Conservation (phyloP, 352 stramenopile species). For the Pythium periplocum region DNA sequence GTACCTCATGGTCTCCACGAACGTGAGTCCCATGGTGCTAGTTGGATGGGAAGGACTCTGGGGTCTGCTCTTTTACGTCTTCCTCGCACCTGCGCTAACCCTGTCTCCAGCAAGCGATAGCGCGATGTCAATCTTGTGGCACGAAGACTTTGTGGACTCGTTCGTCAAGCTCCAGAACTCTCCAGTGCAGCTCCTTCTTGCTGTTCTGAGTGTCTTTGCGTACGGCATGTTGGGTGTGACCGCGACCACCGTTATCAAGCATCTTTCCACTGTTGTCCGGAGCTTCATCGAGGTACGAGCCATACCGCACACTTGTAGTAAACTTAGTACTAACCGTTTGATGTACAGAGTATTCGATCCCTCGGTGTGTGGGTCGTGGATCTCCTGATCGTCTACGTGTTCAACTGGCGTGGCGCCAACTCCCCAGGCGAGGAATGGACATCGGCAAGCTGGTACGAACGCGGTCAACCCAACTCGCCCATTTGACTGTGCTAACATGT, state of each 20-base stretch:
- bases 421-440: conserved; percentile 72
- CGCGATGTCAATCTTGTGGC: conserved; percentile 64
- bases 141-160: conserved; percentile 79
- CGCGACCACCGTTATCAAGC: conserved; percentile 82
- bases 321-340: background rate
- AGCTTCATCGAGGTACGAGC: conserved; percentile 63
- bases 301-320: too few relatives aligned
- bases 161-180: conserved; percentile 74
- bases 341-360: conserved; percentile 55
- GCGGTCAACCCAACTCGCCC: background rate
- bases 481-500: background rate
- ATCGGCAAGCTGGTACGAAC: conserved; percentile 50
- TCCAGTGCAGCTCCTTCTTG: conserved; percentile 39
- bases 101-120: conserved; percentile 33
- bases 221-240: conserved; percentile 76
- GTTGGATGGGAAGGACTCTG: conserved; percentile 85
- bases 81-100: conserved; percentile 62
- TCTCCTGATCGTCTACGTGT: conserved; percentile 74
- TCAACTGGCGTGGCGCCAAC: conserved; percentile 52
- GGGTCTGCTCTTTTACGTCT: conserved; percentile 76
- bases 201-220: conserved; percentile 58
- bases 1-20: conserved; percentile 76
- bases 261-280: conserved; percentile 76
- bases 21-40: conserved; percentile 83
- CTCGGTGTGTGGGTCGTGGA: conserved; percentile 71